Base-by-base conservation (phyloP, 108 stramenopile genomes). In the Cyclostephanos tholiformis region DNA sequence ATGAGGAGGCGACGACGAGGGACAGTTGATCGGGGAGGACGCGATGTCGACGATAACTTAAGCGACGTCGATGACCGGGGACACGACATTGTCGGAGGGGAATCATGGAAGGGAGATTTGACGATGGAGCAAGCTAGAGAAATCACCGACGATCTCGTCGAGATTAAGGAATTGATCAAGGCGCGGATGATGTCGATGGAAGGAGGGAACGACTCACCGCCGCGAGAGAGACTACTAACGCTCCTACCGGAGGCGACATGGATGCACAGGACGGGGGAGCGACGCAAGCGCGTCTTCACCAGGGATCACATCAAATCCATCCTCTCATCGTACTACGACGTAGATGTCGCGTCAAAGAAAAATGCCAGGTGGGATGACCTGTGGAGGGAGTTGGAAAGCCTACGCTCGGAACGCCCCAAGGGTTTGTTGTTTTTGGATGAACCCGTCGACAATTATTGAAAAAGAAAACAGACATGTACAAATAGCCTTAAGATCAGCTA, bases 1-100 rank as follows among this genome's bases (percentile, higher is more conserved):
- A 83, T 91, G 69, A 70, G 77, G n/a, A 65, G 65, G 65, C 77
- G 71, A 22, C 69, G 59, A 22, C 62, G 68, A 73, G 17, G 30
- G 38, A 4, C 2, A 50, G 7, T 50, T 3, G 29, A 17, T 9
- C 6, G 22, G 20, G 19, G 49, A 1, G 16, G 23, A 16, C 23
- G 2, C 7, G 52, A 23, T 6, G 17, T n/a, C 52, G 23, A 52
- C 7, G 53, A n/a, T n/a, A n/a, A n/a, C n/a, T n/a, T n/a, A n/a
- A n/a, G n/a, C n/a, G n/a, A n/a, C n/a, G n/a, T n/a, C n/a, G n/a
- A 55, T 55, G 53, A 26, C 12, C 13, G 44, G 14, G 44, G 44
- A 41, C 6, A 12, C 8, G 41, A 41, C 12, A 41, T 41, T 14
- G 44, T 46, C 44, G 44, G 36, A 5, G 13, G 12, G 1, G 59